Evolutionary conservation across 495 filamentous ascomycete genomes (phyloP).

Genomic region (Aspergillus incahuasiensis): DNA sequence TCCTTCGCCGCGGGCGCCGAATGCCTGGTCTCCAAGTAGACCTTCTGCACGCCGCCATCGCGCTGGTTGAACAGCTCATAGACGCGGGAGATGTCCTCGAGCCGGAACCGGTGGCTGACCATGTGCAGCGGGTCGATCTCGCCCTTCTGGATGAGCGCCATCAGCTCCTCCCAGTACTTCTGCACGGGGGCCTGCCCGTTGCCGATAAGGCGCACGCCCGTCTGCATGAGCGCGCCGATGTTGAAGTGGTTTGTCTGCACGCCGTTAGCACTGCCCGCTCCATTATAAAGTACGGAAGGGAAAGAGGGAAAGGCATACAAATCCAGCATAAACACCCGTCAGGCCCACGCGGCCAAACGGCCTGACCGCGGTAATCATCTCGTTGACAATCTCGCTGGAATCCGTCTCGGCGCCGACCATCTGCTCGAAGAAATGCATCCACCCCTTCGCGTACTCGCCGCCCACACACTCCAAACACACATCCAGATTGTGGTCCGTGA

Average conservation of each 20-base stretch:
- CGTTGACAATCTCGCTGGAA: conserved; percentile 80
- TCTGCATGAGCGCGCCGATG: conserved; percentile 82
- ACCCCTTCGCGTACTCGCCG: conserved; percentile 81
- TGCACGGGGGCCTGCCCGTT: conserved; percentile 85
- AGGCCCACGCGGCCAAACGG: conserved; percentile 73
- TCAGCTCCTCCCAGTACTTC: conserved; percentile 73
- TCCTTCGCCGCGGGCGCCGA: conserved; percentile 52
- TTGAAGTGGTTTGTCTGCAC: conserved; percentile 73
- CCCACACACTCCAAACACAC: conserved; percentile 80
- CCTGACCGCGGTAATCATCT: conserved; percentile 74
- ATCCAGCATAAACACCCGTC: conserved; percentile 80
- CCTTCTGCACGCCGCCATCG: conserved; percentile 66
- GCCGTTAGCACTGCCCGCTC: not conserved
- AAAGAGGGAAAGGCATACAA: conserved; percentile 37
- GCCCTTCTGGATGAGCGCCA: conserved; percentile 62
- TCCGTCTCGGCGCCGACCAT: conserved; percentile 75
- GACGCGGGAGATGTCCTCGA: conserved; percentile 69
- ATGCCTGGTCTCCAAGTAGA: conserved; percentile 65
- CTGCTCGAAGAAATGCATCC: conserved; percentile 73
- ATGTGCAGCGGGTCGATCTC: conserved; percentile 75
- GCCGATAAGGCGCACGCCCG: conserved; percentile 74
- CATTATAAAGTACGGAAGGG: too few species aligned
- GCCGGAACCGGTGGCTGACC: conserved; percentile 68
- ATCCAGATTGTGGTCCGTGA: conserved; percentile 66
- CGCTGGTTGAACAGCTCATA: conserved; percentile 69